phyloP scores from a whole-genome alignment of 2,329 filamentous ascomycete genomes.

The Pyrenophora tritici-repentis region DNA sequence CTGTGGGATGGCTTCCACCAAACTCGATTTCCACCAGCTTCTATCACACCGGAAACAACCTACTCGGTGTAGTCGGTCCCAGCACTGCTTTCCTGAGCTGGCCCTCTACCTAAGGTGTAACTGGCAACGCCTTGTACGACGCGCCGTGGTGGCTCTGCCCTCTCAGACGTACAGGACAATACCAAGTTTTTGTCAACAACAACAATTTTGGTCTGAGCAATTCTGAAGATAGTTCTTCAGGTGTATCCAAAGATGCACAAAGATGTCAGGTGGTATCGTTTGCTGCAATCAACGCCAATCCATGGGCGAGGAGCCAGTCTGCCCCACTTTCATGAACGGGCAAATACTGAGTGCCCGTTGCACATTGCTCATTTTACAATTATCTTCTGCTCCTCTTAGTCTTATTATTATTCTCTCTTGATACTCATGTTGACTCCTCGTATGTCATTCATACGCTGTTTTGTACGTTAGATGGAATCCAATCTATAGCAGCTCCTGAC shows the following conservation, averaged over 20 bases:
- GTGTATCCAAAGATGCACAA: neutral
- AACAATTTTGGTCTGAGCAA: conserved; percentile 22
- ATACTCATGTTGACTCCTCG: conserved; percentile 9
- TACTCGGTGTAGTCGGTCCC: conserved; percentile 24
- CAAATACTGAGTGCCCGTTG: neutral
- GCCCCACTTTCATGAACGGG: neutral
- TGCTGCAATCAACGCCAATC: conserved; percentile 27
- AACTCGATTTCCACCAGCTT: conserved; percentile 31
- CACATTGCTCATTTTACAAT: neutral
- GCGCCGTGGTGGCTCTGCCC: conserved; percentile 28
- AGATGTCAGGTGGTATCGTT: conserved; percentile 13
- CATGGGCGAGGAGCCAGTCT: conserved; percentile 7
- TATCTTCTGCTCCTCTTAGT: too few relatives aligned
- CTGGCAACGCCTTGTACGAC: conserved; percentile 5
- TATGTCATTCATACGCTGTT: conserved; percentile 6
- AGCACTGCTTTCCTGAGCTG: conserved; percentile 36
- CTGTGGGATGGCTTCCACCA: conserved; percentile 31
- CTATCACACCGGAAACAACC: conserved; percentile 37
- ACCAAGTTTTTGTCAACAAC: conserved; percentile 35
- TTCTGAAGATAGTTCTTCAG: conserved; percentile 2
- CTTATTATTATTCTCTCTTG: too few relatives aligned
- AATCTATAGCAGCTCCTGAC: conserved; percentile 10
- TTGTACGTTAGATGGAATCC: conserved; percentile 22
- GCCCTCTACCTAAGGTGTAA: conserved; percentile 29
- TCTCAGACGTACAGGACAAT: conserved; percentile 28